Percentiles rank a stretch among this genome's conserved stretches.
Evolutionary conservation across 2,329 filamentous ascomycete genomes (phyloP).

Genomic region (Waltergamsia citrina): DNA sequence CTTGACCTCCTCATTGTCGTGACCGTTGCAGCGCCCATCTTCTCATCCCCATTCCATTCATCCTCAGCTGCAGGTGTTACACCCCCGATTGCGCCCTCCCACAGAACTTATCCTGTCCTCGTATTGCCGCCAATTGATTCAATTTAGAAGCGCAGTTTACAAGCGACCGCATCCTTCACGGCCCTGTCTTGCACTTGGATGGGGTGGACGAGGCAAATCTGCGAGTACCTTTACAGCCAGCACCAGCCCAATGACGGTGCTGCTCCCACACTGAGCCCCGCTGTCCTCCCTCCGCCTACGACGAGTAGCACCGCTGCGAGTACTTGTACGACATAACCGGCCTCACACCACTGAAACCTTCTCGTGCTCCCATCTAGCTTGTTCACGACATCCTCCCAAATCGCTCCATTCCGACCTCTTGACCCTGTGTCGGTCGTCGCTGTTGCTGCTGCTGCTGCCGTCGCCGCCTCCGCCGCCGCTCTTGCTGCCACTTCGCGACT

Average conservation of each 20-base stretch:
- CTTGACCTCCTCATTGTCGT: no score
- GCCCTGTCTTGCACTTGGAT: neutral
- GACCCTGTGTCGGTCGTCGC: neutral
- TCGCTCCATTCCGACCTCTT: no score
- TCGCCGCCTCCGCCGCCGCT: conserved; percentile 1
- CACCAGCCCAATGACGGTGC: conserved; percentile 1
- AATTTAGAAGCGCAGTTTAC: no score
- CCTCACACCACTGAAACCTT: no score
- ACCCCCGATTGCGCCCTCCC: neutral
- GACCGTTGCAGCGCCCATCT: no score
- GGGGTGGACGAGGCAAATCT: no score
- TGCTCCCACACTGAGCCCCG: neutral
- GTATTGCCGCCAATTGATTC: no score
- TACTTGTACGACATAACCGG: no score
- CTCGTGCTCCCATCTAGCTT: neutral
- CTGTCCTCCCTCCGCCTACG: neutral
- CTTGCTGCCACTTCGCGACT: conserved; percentile 6
- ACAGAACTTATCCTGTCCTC: neutral
- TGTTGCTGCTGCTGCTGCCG: neutral
- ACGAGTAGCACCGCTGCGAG: neutral
- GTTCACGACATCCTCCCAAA: neutral
- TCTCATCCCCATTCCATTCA: no score
- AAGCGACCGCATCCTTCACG: neutral
- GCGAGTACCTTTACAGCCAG: no score
- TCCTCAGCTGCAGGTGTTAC: neutral